These are phyloP conservation scores for Plasmodium blacklocki DNA, from an alignment of 169 alveolate genomes.

Conservation along the genomic window DNA sequence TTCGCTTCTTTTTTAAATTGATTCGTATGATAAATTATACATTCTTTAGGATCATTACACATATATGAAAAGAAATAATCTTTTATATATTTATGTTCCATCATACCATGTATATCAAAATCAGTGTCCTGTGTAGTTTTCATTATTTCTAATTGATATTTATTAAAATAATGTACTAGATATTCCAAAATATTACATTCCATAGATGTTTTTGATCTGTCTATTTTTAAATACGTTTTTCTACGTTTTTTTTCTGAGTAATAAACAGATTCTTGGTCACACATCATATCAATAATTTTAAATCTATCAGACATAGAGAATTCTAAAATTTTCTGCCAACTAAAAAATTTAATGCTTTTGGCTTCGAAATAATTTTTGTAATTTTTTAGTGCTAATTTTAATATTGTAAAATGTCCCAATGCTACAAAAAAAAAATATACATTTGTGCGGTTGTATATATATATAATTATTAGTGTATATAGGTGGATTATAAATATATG, in stretches of 20 bases:
- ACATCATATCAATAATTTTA: slow-evolving; percentile 35
- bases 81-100: slow-evolving; percentile 30
- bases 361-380: slow-evolving; percentile 22
- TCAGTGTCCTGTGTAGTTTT: slow-evolving; percentile 8
- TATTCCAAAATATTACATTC: slow-evolving; percentile 57
- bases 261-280: slow-evolving; percentile 12
- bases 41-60: too few species aligned
- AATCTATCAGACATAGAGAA: slow-evolving; percentile 32
- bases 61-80: slow-evolving; percentile 27
- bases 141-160: slow-evolving; percentile 32
- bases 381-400: slow-evolving; percentile 23
- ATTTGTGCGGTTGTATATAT: too few species aligned
- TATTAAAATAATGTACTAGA: slow-evolving; percentile 50
- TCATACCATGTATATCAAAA: slow-evolving; percentile 3
- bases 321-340: slow-evolving; percentile 47
- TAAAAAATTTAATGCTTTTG: slow-evolving; percentile 16
- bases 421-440: not conserved
- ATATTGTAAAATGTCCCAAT: slow-evolving; percentile 22
- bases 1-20: too few species aligned
- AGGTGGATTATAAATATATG: too few species aligned
- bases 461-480: too few species aligned
- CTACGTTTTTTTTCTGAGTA: slow-evolving; percentile 24
- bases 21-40: too few species aligned
- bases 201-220: not conserved
- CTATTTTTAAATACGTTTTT: slow-evolving; percentile 18